Evolutionary conservation across 2,329 filamentous ascomycete genomes (phyloP).

Genomic region (Aspergillus bombycis): DNA sequence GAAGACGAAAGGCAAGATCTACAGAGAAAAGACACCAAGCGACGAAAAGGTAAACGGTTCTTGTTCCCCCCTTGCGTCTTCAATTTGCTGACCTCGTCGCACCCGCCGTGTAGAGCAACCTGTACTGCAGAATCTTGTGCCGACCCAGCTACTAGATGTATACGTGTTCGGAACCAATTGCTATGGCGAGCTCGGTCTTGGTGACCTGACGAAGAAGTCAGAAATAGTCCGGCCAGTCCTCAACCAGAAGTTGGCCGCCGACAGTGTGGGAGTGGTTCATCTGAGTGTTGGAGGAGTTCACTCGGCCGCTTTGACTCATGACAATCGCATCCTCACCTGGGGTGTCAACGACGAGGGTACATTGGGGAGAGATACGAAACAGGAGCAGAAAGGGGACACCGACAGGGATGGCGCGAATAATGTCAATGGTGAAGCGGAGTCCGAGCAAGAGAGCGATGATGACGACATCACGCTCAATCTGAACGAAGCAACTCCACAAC

Average conservation of each 20-base stretch:
- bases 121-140: conserved; percentile 38
- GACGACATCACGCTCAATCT: conserved; percentile 68
- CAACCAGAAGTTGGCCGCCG: conserved; percentile 62
- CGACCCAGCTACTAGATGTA: conserved; percentile 67
- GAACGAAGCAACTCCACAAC: conserved; percentile 68
- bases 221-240: conserved; percentile 74
- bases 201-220: conserved; percentile 61
- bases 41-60: no score
- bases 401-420: background rate
- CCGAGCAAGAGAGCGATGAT: conserved; percentile 44
- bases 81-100: no score
- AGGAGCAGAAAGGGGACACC: conserved; percentile 51
- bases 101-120: no score
- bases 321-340: conserved; percentile 84
- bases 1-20: no score
- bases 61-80: no score
- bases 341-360: conserved; percentile 83
- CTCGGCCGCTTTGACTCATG: conserved; percentile 70
- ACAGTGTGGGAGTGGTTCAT: conserved; percentile 55
- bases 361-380: conserved; percentile 69
- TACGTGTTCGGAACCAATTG: conserved; percentile 79
- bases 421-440: conserved; percentile 20
- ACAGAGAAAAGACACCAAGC: no score
- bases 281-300: conserved; percentile 75
- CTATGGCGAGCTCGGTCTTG: conserved; percentile 77